phyloP scores from a whole-genome alignment of 2,329 filamentous ascomycete genomes.

The Parascedosporium putredinis region DNA sequence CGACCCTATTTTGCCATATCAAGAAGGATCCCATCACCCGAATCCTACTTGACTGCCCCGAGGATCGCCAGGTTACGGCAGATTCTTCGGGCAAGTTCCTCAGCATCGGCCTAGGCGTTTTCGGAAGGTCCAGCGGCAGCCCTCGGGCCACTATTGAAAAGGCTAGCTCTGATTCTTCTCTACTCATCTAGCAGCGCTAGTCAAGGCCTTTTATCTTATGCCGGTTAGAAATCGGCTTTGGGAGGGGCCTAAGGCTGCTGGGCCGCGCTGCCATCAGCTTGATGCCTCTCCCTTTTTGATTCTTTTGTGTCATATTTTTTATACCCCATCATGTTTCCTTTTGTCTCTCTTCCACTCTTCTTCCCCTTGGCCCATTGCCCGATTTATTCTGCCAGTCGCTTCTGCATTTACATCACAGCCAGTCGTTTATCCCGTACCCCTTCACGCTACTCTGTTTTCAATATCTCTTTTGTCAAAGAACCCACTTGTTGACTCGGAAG shows the following conservation, averaged over 20 bases:
- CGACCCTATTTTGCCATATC: slow-evolving; percentile 85
- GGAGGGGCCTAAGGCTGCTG: too few relatives aligned
- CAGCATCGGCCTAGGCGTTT: slow-evolving; percentile 46
- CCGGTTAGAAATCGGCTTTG: too few relatives aligned
- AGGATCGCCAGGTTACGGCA: slow-evolving; percentile 20
- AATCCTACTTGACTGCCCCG: slow-evolving; percentile 41
- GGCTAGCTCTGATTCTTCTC: slow-evolving; percentile 38
- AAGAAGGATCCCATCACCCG: slow-evolving; percentile 50
- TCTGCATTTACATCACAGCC: slow-evolving; percentile 1
- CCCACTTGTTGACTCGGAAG: too few relatives aligned
- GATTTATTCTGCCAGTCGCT: neutral
- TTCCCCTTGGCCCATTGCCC: neutral
- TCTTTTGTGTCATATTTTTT: neutral
- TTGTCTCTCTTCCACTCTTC: neutral
- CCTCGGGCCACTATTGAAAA: slow-evolving; percentile 42
- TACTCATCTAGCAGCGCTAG: slow-evolving; percentile 15
- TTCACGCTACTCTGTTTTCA: neutral
- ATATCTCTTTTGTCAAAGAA: slow-evolving; percentile 6
- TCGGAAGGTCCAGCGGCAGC: slow-evolving; percentile 41
- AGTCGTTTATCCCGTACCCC: neutral
- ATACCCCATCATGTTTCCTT: neutral
- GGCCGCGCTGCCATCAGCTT: neutral
- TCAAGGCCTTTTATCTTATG: too few relatives aligned
- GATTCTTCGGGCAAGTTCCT: slow-evolving; percentile 37
- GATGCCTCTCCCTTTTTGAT: neutral